These are phyloP conservation scores for Neurospora pannonica DNA, from an alignment of 495 filamentous ascomycete genomes.

Conservation along the genomic window DNA sequence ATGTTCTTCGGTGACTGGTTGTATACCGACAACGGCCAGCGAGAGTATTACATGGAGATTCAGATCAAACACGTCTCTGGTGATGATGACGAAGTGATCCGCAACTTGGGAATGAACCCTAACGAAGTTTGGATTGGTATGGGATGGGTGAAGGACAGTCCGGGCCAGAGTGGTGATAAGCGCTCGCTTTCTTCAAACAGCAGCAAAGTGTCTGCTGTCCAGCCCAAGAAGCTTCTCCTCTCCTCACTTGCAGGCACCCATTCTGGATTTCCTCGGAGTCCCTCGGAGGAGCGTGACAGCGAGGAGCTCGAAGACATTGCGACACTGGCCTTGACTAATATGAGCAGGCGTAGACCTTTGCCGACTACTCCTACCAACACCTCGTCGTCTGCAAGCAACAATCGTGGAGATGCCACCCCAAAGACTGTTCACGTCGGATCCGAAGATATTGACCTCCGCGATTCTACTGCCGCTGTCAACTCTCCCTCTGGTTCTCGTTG, in stretches of 20 bases:
- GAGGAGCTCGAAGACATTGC: background rate
- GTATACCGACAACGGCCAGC: conserved; percentile 3
- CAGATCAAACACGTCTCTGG: conserved; percentile 21
- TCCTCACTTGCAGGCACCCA: background rate
- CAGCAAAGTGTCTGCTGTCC: background rate
- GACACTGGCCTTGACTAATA: background rate
- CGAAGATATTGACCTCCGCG: background rate
- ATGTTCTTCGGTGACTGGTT: conserved; percentile 16
- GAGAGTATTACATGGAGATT: conserved; percentile 14
- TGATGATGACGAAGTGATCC: conserved; percentile 7
- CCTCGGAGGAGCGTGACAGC: background rate
- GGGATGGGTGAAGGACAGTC: background rate
- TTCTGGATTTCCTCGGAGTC: background rate
- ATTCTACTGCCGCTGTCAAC: background rate
- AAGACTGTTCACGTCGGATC: background rate
- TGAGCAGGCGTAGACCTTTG: background rate
- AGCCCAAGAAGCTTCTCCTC: background rate
- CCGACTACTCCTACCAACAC: background rate
- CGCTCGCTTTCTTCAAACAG: background rate
- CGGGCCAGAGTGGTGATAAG: background rate
- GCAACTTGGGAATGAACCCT: conserved; percentile 7
- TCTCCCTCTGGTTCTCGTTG: background rate
- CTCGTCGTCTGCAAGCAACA: background rate
- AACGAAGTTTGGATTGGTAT: background rate
- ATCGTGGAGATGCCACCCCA: background rate